Evolutionary conservation across 176 grass and related monocot genomes (phyloP).

Genomic region (Rhynchospora tenuis): DNA sequence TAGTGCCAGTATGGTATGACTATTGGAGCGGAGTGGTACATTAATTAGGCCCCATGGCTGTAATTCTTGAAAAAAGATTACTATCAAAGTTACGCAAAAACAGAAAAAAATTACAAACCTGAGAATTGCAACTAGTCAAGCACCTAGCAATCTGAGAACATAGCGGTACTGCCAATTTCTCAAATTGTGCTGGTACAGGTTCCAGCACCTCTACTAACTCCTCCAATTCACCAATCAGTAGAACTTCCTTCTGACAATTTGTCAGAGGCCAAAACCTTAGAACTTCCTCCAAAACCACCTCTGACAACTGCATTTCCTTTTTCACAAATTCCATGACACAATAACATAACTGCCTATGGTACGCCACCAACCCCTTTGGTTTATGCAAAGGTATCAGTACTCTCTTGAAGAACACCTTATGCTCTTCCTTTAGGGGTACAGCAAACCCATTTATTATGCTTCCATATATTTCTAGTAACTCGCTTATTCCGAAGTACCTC

Average conservation of each 20-base stretch:
- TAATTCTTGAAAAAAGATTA: background rate
- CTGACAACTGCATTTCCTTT: slow-evolving; percentile 44
- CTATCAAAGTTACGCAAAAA: background rate
- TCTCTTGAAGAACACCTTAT: slow-evolving; percentile 49
- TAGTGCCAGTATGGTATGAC: background rate
- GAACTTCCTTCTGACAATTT: slow-evolving; percentile 81
- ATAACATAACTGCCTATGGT: slow-evolving; percentile 75
- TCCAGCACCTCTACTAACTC: slow-evolving; percentile 43
- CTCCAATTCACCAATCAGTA: slow-evolving; percentile 84
- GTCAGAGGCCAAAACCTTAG: slow-evolving; percentile 62
- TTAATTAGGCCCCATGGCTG: background rate
- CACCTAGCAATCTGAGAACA: slow-evolving; percentile 58
- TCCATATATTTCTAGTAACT: slow-evolving; percentile 83
- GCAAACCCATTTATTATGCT: slow-evolving; percentile 90
- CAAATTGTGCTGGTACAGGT: slow-evolving; percentile 20
- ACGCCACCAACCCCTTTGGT: slow-evolving; percentile 31
- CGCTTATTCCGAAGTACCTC: slow-evolving; percentile 36
- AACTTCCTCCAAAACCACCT: slow-evolving; percentile 33
- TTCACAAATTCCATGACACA: slow-evolving; percentile 69
- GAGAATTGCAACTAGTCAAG: slow-evolving; percentile 62
- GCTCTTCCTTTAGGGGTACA: slow-evolving; percentile 83
- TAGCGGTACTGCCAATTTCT: slow-evolving; percentile 46
- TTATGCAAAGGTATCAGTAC: slow-evolving; percentile 86
- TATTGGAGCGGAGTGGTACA: background rate
- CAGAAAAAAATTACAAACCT: slow-evolving; percentile 28